These are phyloP conservation scores for Eragrostis curvula DNA, from an alignment of 176 grass and related monocot genomes.

Conservation along the genomic window DNA sequence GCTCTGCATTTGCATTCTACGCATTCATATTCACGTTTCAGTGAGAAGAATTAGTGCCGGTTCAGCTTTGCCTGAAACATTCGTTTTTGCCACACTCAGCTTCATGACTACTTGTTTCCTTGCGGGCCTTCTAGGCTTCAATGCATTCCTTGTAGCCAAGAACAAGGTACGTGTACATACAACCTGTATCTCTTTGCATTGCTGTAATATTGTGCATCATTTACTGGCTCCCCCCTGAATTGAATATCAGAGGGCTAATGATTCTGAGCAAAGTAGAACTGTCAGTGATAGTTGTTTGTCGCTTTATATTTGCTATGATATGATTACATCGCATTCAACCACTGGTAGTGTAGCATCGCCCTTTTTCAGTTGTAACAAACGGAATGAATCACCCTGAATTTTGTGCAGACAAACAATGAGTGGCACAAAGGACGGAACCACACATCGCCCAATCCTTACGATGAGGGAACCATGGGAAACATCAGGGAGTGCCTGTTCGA, in stretches of 20 bases:
- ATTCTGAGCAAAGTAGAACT: too few species aligned
- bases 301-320: neutral
- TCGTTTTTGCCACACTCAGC: conserved; percentile 55
- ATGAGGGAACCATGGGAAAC: conserved; percentile 55
- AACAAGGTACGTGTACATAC: conserved; percentile 49
- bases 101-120: conserved; percentile 53
- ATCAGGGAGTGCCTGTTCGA: conserved; percentile 56
- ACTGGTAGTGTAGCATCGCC: neutral
- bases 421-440: conserved; percentile 37
- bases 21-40: conserved; percentile 43
- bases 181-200: neutral
- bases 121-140: conserved; percentile 47
- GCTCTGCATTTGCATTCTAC: conserved; percentile 50
- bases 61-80: conserved; percentile 53
- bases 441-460: conserved; percentile 52
- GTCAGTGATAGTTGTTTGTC: too few species aligned
- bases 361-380: neutral
- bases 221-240: too few species aligned
- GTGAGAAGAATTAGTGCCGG: conserved; percentile 50
- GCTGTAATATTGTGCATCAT: neutral
- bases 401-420: conserved; percentile 64
- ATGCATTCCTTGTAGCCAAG: conserved; percentile 54
- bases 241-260: too few species aligned
- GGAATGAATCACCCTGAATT: neutral
- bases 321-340: neutral